Evolutionary conservation across 2,329 filamentous ascomycete species (phyloP).

Genomic region (Bertia moriformis): DNA sequence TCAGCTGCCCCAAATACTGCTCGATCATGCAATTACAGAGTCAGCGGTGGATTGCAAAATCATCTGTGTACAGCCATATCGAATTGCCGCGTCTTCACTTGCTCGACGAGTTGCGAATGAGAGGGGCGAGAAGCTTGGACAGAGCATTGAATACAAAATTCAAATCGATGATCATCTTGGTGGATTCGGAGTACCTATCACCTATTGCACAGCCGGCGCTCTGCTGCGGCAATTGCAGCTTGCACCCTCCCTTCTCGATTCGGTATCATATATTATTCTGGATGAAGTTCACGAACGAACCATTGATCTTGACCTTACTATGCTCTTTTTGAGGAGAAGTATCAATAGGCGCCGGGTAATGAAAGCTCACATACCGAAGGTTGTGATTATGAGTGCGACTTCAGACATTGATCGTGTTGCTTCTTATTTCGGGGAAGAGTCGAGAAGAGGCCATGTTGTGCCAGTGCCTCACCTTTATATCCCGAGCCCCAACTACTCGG

Average conservation of each 20-base stretch:
- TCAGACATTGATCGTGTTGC: background rate
- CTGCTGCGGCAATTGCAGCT: background rate
- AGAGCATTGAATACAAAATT: background rate
- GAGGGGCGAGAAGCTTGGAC: background rate
- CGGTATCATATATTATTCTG: background rate
- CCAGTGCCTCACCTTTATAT: background rate
- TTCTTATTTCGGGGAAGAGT: background rate
- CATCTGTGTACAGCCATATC: background rate
- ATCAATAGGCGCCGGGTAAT: too few species aligned
- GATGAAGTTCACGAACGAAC: background rate
- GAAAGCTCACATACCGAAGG: background rate
- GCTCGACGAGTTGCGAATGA: background rate
- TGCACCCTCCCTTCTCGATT: background rate
- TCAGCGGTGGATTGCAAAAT: background rate
- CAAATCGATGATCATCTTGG: background rate
- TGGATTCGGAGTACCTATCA: background rate
- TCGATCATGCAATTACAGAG: background rate
- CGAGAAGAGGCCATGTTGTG: background rate
- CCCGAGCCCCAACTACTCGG: background rate
- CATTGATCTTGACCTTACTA: background rate
- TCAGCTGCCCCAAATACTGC: background rate
- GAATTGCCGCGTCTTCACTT: background rate
- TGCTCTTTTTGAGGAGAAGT: background rate
- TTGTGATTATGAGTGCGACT: background rate
- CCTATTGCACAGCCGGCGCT: background rate